Evolutionary conservation across 345 rosid species (phyloP).

Genomic region (Gossypium sturtianum): DNA sequence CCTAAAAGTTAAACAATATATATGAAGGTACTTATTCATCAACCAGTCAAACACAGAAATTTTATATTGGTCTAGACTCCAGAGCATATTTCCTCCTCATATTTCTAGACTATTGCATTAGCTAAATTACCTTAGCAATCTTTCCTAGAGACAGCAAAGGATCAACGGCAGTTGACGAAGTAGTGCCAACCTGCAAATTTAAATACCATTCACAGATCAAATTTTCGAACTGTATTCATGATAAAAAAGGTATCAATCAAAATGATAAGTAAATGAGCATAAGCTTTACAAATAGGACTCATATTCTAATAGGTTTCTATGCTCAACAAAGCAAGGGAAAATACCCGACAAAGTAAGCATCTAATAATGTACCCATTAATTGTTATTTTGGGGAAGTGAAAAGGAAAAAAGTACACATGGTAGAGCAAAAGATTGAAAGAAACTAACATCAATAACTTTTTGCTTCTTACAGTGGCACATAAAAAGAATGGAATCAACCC

Average conservation of each 20-base stretch:
- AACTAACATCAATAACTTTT: not conserved
- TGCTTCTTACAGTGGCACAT: conserved; percentile 68
- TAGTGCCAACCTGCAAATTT: conserved; percentile 65
- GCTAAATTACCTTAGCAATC: conserved; percentile 55
- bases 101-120: not conserved
- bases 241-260: not conserved
- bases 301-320: not conserved
- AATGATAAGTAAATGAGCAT: not conserved
- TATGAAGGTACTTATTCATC: not conserved
- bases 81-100: not conserved
- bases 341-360: not conserved
- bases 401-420: conserved; percentile 9
- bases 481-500: conserved; percentile 82
- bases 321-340: not conserved
- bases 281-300: not conserved
- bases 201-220: conserved; percentile 4
- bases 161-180: conserved; percentile 85
- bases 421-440: not conserved
- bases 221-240: not conserved
- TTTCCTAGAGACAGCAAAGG: conserved; percentile 59
- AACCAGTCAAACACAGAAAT: not conserved
- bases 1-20: not conserved
- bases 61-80: not conserved
- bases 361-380: not conserved
- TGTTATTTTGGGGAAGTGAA: not conserved